phyloP scores from a whole-genome alignment of 306 rosid species.

The Purshia tridentata region DNA sequence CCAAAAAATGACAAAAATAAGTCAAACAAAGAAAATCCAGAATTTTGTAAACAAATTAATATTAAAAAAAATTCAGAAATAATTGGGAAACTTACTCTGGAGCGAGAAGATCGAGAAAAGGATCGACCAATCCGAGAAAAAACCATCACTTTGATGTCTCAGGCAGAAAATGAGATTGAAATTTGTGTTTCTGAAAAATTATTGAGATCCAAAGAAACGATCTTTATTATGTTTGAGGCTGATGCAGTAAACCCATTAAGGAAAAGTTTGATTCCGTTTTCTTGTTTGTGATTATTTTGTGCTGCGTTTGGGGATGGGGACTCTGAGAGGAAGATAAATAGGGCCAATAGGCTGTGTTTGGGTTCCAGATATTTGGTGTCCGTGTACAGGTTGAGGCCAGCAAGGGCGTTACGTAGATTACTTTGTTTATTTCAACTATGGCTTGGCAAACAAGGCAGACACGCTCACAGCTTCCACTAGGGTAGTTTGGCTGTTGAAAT shows the following conservation, averaged over 20 bases:
- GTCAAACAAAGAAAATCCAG: not conserved
- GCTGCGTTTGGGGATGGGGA: not conserved
- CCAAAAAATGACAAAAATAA: slow-evolving; percentile 16
- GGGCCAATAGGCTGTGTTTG: not conserved
- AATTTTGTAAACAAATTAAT: not conserved
- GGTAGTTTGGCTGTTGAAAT: no score
- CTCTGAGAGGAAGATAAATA: not conserved
- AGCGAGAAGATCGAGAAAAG: slow-evolving; percentile 60
- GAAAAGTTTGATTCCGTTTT: not conserved
- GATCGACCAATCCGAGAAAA: slow-evolving; percentile 65
- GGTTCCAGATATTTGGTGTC: not conserved
- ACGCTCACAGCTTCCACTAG: slow-evolving; percentile 24
- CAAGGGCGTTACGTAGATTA: slow-evolving; percentile 29
- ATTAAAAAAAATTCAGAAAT: not conserved
- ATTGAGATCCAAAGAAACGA: slow-evolving; percentile 18
- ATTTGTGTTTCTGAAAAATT: not conserved
- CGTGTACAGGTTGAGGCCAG: slow-evolving; percentile 20
- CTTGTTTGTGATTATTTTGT: not conserved
- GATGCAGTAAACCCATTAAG: slow-evolving; percentile 17
- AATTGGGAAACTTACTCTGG: slow-evolving; percentile 39
- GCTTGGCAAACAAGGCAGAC: slow-evolving; percentile 46
- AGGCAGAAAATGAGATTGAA: slow-evolving; percentile 12
- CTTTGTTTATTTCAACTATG: not conserved
- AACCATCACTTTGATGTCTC: slow-evolving; percentile 38
- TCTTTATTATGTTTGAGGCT: not conserved